phyloP scores from a whole-genome alignment of 257 asterid genomes.

The Schizonepeta tenuifolia region DNA sequence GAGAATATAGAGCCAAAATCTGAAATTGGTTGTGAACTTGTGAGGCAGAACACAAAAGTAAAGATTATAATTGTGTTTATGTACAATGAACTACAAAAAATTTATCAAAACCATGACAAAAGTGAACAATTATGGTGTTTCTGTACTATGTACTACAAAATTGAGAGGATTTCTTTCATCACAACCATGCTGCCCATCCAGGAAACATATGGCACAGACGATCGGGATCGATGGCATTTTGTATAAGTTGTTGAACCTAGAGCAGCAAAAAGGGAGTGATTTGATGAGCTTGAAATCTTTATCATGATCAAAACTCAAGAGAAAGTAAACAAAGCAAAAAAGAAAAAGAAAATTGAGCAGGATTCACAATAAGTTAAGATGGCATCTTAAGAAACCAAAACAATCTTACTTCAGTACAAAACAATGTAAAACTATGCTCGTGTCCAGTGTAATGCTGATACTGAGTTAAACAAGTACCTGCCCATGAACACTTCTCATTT shows the following conservation, averaged over 20 bases:
- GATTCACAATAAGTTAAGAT: not conserved
- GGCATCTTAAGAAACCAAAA: not conserved
- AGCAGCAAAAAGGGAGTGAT: not conserved
- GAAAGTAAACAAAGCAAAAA: not conserved
- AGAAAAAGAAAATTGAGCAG: not conserved
- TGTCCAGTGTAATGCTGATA: conserved; percentile 1
- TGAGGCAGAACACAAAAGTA: not conserved
- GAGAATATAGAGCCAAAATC: conserved; percentile 21
- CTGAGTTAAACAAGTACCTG: conserved; percentile 58
- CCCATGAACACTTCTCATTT: conserved; percentile 91
- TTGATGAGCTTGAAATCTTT: not conserved
- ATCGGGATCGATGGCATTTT: conserved; percentile 92
- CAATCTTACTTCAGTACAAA: not conserved
- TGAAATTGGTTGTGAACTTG: not conserved
- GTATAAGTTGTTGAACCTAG: conserved; percentile 97
- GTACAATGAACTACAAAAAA: too few species aligned
- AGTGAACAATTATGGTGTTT: not conserved
- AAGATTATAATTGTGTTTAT: too few species aligned
- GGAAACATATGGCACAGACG: conserved; percentile 95
- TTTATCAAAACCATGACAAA: not conserved
- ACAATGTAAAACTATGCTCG: not conserved
- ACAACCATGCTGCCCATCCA: conserved; percentile 99
- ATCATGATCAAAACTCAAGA: not conserved
- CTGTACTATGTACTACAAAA: conserved; percentile 27
- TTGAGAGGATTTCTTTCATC: conserved; percentile 31